Evolutionary conservation across 805 yeast genomes (phyloP).

Genomic region (Metschnikowia lochheadii): DNA sequence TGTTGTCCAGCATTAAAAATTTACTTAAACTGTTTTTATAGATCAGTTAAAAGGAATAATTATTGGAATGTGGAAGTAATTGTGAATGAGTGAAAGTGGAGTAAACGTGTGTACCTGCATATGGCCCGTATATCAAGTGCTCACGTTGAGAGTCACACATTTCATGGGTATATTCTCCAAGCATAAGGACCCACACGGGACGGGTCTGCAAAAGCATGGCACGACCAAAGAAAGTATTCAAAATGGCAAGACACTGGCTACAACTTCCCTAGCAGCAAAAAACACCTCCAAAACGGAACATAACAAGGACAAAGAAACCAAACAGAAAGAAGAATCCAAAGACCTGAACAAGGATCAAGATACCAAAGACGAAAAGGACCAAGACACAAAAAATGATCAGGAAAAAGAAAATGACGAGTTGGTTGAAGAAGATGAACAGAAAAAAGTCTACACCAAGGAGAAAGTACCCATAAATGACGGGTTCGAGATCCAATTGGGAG

Average conservation of each 20-base stretch:
- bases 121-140: neutral
- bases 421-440: slow-evolving; percentile 4
- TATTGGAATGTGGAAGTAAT: no score
- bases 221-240: neutral
- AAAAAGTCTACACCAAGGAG: slow-evolving; percentile 16
- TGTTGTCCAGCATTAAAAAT: no score
- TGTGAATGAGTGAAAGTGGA: no score
- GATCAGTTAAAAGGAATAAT: no score
- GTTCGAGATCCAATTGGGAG: slow-evolving; percentile 1
- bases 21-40: no score
- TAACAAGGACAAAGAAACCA: neutral
- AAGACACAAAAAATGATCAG: neutral
- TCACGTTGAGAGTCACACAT: neutral
- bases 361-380: neutral
- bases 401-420: neutral
- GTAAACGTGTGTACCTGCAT: neutral
- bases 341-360: neutral
- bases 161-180: slow-evolving; percentile 3
- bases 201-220: neutral
- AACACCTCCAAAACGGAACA: no score
- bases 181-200: neutral
- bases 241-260: neutral
- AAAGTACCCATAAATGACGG: slow-evolving; percentile 9
- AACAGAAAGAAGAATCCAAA: neutral
- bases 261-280: neutral